phyloP scores from a whole-genome alignment of 2,329 filamentous ascomycete genomes.

The Rhynchosporium secalis region DNA sequence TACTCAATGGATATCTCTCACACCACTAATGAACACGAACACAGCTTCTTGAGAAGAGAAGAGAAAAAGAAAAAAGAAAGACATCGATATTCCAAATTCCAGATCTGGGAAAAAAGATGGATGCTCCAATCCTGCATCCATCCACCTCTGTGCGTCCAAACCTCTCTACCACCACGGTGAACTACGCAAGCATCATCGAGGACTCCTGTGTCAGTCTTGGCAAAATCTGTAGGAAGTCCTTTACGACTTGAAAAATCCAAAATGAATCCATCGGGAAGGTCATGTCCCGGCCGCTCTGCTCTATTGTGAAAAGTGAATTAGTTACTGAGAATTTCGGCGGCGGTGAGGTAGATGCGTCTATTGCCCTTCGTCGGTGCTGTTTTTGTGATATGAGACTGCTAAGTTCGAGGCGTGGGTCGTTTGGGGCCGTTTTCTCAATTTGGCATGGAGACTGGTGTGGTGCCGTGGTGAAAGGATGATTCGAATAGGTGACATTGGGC shows the following conservation, averaged over 20 bases:
- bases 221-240: slow-evolving; percentile 43
- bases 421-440: slow-evolving; percentile 10
- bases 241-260: slow-evolving; percentile 43
- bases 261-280: slow-evolving; percentile 44
- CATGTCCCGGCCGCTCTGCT: slow-evolving; percentile 30
- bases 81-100: slow-evolving; percentile 39
- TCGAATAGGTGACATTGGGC: slow-evolving; percentile 38
- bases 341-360: slow-evolving; percentile 37
- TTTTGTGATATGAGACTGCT: slow-evolving; percentile 18
- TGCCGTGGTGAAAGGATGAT: slow-evolving; percentile 29
- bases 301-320: slow-evolving; percentile 36
- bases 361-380: slow-evolving; percentile 26
- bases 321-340: slow-evolving; percentile 41
- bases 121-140: slow-evolving; percentile 42
- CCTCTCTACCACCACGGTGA: slow-evolving; percentile 40
- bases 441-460: slow-evolving; percentile 21
- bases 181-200: slow-evolving; percentile 42
- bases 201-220: slow-evolving; percentile 39
- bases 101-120: slow-evolving; percentile 41
- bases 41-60: too few relatives aligned
- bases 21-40: background rate
- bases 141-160: slow-evolving; percentile 42
- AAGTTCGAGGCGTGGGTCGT: slow-evolving; percentile 27
- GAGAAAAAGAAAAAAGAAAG: too few relatives aligned
- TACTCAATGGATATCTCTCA: background rate